Base-by-base conservation (phyloP, 2,329 filamentous ascomycete species). In the Ceratocystis lukuohia region DNA sequence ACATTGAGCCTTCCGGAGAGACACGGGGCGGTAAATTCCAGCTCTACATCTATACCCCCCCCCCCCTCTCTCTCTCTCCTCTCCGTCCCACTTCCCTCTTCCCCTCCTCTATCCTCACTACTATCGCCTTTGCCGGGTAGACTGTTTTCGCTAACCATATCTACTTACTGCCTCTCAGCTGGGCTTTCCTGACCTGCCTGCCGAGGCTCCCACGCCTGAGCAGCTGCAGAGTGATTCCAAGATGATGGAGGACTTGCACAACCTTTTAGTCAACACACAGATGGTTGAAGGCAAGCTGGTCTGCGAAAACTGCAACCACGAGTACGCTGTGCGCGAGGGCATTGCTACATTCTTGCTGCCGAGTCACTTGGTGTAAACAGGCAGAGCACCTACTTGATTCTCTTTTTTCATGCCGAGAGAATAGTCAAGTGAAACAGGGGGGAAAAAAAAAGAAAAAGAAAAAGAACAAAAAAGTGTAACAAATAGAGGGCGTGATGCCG, bases 301-400 rank as follows among this genome's bases (percentile, higher is more conserved):
- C 4, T 99, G 94, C 75, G 91, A 84, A 61, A 89, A 88, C 76
- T 99, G 94, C 74, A 90, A 89, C 61, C 93, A 97, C 74, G 90
- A 96, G 79, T 99, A 97, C 76, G 86, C 86, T 68, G 87, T 99
- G 69, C 92, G 94, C 74, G 93, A 99, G 77, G 94, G 94, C 4
- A 96, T 97, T 75, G 91, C 91, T 68, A 97, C 97, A 76, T 99
- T 99, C 73, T 77, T 99, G 74, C 77, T 99, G 71, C 94, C 94
- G 12, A 94, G 88, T 72, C 94, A 99, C 79, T 77, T 99, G 76
- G 94, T 92, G 61, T 85, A 74, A 76, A 30, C 22, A 61, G 28
- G 41, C 25, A n/a, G 3, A 8, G 3, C 33, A 57, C 22, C 8
- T 25, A 25, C 22, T 15, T 8, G 50, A 6, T 12, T 8, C 12